These are phyloP conservation scores for Angophora floribunda DNA, from an alignment of 345 rosid species.

Conservation along the genomic window DNA sequence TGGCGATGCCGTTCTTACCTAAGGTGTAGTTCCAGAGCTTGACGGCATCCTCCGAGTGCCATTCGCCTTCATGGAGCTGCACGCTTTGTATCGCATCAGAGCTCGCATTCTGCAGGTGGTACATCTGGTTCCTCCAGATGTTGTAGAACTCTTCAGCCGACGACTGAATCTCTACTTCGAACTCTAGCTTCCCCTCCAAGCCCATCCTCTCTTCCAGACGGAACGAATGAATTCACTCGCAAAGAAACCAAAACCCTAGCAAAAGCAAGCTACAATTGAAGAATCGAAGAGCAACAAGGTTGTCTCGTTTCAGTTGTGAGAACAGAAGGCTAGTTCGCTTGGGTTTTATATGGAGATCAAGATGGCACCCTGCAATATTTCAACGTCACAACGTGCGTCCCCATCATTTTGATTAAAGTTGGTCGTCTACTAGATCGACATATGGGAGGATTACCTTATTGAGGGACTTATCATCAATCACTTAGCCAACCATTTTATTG, in stretches of 20 bases:
- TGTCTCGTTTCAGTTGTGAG: neutral
- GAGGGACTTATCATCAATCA: neutral
- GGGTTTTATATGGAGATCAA: neutral
- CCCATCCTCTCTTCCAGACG: neutral
- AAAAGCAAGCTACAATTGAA: neutral
- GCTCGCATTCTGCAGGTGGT: neutral
- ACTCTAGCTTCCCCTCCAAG: neutral
- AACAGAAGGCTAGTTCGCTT: neutral
- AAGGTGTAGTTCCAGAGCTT: neutral
- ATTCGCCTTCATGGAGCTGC: slow-evolving; percentile 4
- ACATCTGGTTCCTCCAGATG: neutral
- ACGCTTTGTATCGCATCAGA: neutral
- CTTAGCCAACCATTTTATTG: neutral
- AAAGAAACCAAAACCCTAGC: neutral
- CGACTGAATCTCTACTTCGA: neutral
- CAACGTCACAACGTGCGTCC: neutral
- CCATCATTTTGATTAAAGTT: neutral
- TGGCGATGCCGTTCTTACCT: neutral
- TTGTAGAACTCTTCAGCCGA: neutral
- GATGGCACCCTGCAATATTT: neutral
- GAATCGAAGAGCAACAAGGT: neutral
- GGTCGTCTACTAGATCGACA: neutral
- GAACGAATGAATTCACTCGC: neutral
- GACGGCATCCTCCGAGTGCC: neutral
- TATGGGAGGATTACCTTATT: neutral